These are phyloP conservation scores for Cynara cardunculus DNA, from an alignment of 129 eudicot species.

Conservation along the genomic window DNA sequence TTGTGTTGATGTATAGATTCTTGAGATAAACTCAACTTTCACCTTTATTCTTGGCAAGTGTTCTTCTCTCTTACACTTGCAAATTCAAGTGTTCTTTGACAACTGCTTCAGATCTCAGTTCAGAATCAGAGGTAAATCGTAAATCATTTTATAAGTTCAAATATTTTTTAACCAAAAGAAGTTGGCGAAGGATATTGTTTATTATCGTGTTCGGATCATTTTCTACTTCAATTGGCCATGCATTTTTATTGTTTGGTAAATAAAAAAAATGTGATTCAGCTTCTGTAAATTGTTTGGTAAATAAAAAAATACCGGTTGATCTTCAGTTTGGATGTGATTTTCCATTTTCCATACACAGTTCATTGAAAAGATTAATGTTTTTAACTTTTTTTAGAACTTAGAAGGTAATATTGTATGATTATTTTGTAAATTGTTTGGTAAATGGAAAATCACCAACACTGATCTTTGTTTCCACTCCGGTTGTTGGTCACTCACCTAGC, in stretches of 20 bases:
- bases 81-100: no score
- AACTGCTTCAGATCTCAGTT: no score
- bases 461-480: neutral
- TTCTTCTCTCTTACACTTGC: no score
- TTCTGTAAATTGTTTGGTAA: neutral
- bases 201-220: no score
- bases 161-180: no score
- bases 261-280: neutral
- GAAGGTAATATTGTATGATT: neutral
- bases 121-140: no score
- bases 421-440: neutral
- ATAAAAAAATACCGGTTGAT: neutral
- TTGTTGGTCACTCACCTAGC: neutral
- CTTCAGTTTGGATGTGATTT: neutral
- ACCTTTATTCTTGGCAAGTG: no score
- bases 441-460: neutral
- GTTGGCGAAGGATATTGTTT: no score
- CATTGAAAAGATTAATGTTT: neutral
- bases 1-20: constrained; percentile 14
- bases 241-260: neutral
- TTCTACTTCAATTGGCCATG: no score
- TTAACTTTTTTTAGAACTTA: neutral
- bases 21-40: no score
- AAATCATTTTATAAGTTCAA: no score
- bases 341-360: neutral